Evolutionary conservation across 2,329 filamentous ascomycete genomes (phyloP), one percentile per base, ranked within the genome.

Genomic region (Cylindrodendrum hubeiense): DNA sequence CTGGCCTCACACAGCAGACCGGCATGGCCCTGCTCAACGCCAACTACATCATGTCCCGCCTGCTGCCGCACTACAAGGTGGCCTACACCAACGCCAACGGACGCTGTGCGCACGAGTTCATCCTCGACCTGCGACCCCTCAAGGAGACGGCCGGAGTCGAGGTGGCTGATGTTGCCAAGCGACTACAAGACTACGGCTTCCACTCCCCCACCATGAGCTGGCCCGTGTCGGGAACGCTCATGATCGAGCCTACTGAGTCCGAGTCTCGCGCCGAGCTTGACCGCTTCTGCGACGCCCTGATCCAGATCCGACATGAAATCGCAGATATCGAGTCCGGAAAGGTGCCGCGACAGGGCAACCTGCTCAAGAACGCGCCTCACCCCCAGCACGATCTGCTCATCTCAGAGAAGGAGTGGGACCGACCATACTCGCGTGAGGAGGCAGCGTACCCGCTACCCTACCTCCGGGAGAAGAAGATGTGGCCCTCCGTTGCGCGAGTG

Each of bases 51-150:
- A 92, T 97, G 77, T 91, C 93, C 50, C 91, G 93, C 59, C 91
- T 98, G 51, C 91, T 92, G 78, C 89, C 91, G 3, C 90, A 98
- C 83, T 98, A 96, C 82, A 87, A 89, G 3, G 95, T 98, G 67
- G 85, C 97, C n/a, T 98, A 98, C 84, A 97, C 94, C 72, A 98
- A 98, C 79, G 86, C 87, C 55, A 88, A 94, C 68, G 92, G 91
- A n/a, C 92, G 95, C 61, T 98, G 95, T 78, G 95, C 95, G 0
- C 95, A 98, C 85, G 95, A 98, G 82, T 98, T 98, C 82, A 98
- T 98, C 79, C 89, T 98, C 21, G 95, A 98, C 72, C 88, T 91
- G 4, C 93, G 95, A 37, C 88, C 89, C 26, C 97, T 98, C 85
- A 93, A 94, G 79, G 91, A 95, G 58, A 89, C 90, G 1, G 89